These are phyloP conservation scores for Phytophthora pluvialis DNA, from an alignment of 352 stramenopile genomes.

Conservation along the genomic window DNA sequence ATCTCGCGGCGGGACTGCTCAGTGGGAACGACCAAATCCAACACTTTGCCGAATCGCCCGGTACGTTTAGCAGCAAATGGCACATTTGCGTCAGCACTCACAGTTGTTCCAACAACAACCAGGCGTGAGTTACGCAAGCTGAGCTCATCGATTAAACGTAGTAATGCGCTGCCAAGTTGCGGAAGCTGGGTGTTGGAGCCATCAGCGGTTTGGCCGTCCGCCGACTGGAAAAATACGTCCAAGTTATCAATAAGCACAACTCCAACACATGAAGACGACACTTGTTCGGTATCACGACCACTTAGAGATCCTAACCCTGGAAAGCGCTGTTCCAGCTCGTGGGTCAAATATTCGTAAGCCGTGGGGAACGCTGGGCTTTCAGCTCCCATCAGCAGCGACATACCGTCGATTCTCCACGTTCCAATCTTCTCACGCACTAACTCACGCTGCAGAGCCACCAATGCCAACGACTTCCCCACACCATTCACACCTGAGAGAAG, in stretches of 20 bases:
- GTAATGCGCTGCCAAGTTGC: slow-evolving; percentile 65
- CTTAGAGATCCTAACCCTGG: slow-evolving; percentile 21
- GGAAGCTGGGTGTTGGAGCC: slow-evolving; percentile 40
- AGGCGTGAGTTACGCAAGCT: slow-evolving; percentile 35
- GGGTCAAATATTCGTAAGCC: slow-evolving; percentile 61
- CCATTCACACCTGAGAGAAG: slow-evolving; percentile 61
- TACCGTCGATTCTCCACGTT: slow-evolving; percentile 38
- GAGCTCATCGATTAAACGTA: slow-evolving; percentile 68
- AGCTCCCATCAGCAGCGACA: slow-evolving; percentile 64
- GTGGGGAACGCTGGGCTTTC: slow-evolving; percentile 53
- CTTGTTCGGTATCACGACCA: not conserved
- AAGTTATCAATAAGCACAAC: slow-evolving; percentile 79
- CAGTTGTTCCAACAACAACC: slow-evolving; percentile 58
- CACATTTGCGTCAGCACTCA: slow-evolving; percentile 44
- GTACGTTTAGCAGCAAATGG: slow-evolving; percentile 51
- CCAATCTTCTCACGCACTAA: slow-evolving; percentile 29
- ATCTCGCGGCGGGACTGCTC: slow-evolving; percentile 62
- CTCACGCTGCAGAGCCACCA: slow-evolving; percentile 40
- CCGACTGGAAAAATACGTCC: slow-evolving; percentile 63
- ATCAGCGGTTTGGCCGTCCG: slow-evolving; percentile 41
- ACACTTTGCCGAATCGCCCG: slow-evolving; percentile 60
- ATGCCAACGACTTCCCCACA: slow-evolving; percentile 67
- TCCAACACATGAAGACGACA: slow-evolving; percentile 23
- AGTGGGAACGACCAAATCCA: slow-evolving; percentile 72
- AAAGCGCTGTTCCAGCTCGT: slow-evolving; percentile 48